These are phyloP conservation scores for Colletotrichum sp. DNA, from an alignment of 2,329 filamentous ascomycete genomes.

Conservation along the genomic window DNA sequence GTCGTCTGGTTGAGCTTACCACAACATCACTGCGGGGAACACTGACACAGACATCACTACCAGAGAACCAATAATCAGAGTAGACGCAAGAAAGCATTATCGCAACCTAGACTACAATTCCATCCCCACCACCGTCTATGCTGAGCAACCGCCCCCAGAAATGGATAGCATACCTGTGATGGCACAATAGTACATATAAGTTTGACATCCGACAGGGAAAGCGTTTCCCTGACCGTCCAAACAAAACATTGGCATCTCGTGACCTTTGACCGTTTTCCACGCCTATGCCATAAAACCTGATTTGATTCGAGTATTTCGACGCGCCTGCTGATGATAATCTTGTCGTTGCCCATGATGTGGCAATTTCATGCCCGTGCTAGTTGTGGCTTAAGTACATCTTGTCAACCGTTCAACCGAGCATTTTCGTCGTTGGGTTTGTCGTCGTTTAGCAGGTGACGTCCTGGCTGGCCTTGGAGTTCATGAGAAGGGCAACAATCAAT, in stretches of 20 bases:
- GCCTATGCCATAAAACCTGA: constrained; percentile 24
- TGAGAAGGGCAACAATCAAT: constrained; percentile 96
- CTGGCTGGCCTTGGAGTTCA: constrained; percentile 91
- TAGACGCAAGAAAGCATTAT: constrained; percentile 26
- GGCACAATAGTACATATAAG: constrained; percentile 58
- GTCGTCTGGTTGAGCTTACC: background rate
- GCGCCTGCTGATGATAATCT: constrained; percentile 22
- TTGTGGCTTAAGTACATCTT: constrained; percentile 37
- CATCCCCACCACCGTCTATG: constrained; percentile 51
- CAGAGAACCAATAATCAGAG: background rate
- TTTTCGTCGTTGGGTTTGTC: constrained; percentile 22
- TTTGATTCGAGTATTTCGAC: constrained; percentile 25
- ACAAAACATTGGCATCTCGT: constrained; percentile 22
- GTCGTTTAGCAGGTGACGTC: constrained; percentile 64
- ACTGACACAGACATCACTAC: background rate
- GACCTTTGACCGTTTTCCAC: constrained; percentile 21
- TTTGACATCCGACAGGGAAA: constrained; percentile 29
- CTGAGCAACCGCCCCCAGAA: constrained; percentile 43
- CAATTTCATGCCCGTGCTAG: constrained; percentile 19
- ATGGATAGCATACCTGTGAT: constrained; percentile 43
- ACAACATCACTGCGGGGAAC: background rate
- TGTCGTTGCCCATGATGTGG: constrained; percentile 25
- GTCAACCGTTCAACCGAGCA: constrained; percentile 34
- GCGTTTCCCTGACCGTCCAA: constrained; percentile 23
- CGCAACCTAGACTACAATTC: constrained; percentile 48